phyloP scores from a whole-genome alignment of 2,329 filamentous ascomycete species.

The Bipolaris gigantea region DNA sequence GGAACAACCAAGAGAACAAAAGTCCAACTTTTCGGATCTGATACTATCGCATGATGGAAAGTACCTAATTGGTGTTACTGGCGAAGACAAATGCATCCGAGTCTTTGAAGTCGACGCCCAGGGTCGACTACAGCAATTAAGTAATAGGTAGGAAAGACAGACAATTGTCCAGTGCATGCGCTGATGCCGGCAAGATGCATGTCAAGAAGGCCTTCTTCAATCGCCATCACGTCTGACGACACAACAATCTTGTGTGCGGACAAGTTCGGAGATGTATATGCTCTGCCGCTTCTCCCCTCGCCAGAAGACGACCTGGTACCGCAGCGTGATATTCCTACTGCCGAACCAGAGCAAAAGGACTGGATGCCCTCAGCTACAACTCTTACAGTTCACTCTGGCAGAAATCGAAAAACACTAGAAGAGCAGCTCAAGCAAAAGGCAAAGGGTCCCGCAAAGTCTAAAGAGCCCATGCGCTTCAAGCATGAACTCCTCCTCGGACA shows the following conservation, averaged over 20 bases:
- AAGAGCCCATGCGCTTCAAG: constrained; percentile 63
- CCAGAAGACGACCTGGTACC: constrained; percentile 34
- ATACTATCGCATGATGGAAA: constrained; percentile 64
- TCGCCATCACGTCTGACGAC: constrained; percentile 70
- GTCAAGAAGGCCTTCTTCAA: constrained; percentile 84
- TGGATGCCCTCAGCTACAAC: constrained; percentile 58
- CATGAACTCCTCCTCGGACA: constrained; percentile 83
- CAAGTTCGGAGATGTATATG: constrained; percentile 97
- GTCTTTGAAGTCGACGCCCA: constrained; percentile 71
- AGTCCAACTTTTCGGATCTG: constrained; percentile 70
- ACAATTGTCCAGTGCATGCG: background rate
- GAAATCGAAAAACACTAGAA: constrained; percentile 61
- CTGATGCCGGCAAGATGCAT: constrained; percentile 62
- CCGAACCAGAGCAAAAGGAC: constrained; percentile 34
- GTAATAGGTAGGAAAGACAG: constrained; percentile 62
- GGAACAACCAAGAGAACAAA: constrained; percentile 34
- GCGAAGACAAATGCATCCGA: constrained; percentile 88
- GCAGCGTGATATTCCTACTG: constrained; percentile 21
- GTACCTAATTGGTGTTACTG: constrained; percentile 76
- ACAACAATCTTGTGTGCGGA: constrained; percentile 79
- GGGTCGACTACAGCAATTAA: constrained; percentile 67
- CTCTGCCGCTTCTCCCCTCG: constrained; percentile 68
- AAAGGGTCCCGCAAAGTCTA: constrained; percentile 49
- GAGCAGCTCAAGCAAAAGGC: constrained; percentile 56
- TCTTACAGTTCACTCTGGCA: constrained; percentile 63